Evolutionary conservation across 257 asterid species (phyloP).

Genomic region (Rubia yunnanensis): DNA sequence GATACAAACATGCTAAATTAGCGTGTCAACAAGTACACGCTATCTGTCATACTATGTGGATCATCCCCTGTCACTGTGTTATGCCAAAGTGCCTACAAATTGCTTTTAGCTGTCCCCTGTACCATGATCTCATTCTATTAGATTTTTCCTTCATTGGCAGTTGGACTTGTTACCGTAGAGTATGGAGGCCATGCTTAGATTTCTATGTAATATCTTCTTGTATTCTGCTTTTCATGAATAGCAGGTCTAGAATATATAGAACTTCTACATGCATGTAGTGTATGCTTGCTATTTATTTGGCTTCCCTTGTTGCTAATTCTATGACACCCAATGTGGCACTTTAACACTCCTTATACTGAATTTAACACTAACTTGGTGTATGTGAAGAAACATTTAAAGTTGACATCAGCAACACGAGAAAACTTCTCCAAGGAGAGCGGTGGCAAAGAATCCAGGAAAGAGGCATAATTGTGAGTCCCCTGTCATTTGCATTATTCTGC

Average conservation of each 20-base stretch:
- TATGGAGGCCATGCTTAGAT: background rate
- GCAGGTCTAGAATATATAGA: no score
- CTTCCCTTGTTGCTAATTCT: background rate
- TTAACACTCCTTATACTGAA: no score
- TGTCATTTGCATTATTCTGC: background rate
- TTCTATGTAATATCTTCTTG: no score
- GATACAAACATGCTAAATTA: background rate
- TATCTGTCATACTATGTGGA: background rate
- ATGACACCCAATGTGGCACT: no score
- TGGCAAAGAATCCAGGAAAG: slow-evolving; percentile 54
- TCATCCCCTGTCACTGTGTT: background rate
- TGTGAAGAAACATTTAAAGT: slow-evolving; percentile 69
- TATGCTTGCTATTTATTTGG: background rate
- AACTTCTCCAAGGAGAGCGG: slow-evolving; percentile 80
- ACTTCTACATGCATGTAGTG: no score
- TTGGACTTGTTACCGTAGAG: background rate
- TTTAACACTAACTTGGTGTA: slow-evolving; percentile 4
- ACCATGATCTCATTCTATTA: background rate
- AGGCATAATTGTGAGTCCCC: slow-evolving; percentile 51
- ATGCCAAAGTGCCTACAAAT: background rate
- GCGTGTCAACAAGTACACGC: background rate
- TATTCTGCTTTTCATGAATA: no score
- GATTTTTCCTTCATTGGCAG: background rate
- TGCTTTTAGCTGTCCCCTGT: background rate
- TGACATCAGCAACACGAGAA: slow-evolving; percentile 69